Evolutionary conservation across 257 asterid species (phyloP).

Genomic region (Verbascum thapsus): DNA sequence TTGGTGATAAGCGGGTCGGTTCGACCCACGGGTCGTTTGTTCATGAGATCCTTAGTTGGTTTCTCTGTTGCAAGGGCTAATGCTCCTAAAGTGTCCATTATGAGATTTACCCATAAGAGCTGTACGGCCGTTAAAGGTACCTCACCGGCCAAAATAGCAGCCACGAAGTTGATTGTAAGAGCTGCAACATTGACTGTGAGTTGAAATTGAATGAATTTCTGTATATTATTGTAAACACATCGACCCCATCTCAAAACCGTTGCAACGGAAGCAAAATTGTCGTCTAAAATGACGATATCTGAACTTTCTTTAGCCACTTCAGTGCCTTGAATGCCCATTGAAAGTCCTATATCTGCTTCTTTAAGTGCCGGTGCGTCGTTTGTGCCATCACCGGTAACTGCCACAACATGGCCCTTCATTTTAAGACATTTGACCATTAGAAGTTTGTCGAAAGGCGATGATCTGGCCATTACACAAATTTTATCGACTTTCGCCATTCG

Average conservation of each 20-base stretch:
- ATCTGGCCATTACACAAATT: slow-evolving; percentile 70
- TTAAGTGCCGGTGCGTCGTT: slow-evolving; percentile 71
- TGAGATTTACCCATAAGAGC: slow-evolving; percentile 56
- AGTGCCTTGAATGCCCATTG: slow-evolving; percentile 76
- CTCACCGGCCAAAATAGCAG: slow-evolving; percentile 62
- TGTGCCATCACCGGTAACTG: slow-evolving; percentile 76
- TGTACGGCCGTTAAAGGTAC: slow-evolving; percentile 77
- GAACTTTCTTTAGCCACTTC: slow-evolving; percentile 75
- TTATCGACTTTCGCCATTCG: slow-evolving; percentile 57
- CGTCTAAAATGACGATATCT: slow-evolving; percentile 73
- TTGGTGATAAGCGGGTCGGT: slow-evolving; percentile 41
- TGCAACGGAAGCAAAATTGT: slow-evolving; percentile 58
- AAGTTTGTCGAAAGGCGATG: slow-evolving; percentile 78
- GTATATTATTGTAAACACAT: slow-evolving; percentile 63
- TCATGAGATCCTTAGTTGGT: slow-evolving; percentile 39
- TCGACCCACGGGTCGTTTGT: slow-evolving; percentile 41
- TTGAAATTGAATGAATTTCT: slow-evolving; percentile 72
- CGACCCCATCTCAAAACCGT: slow-evolving; percentile 45
- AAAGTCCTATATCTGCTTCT: slow-evolving; percentile 72
- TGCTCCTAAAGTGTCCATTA: slow-evolving; percentile 59
- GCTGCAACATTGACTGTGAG: slow-evolving; percentile 62
- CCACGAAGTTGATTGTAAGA: slow-evolving; percentile 56
- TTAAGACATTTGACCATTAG: slow-evolving; percentile 69
- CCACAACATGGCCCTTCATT: slow-evolving; percentile 68
- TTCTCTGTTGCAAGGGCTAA: slow-evolving; percentile 48